Evolutionary conservation across 805 yeast species (phyloP).

Genomic region (Kregervanrija fluxuum): DNA sequence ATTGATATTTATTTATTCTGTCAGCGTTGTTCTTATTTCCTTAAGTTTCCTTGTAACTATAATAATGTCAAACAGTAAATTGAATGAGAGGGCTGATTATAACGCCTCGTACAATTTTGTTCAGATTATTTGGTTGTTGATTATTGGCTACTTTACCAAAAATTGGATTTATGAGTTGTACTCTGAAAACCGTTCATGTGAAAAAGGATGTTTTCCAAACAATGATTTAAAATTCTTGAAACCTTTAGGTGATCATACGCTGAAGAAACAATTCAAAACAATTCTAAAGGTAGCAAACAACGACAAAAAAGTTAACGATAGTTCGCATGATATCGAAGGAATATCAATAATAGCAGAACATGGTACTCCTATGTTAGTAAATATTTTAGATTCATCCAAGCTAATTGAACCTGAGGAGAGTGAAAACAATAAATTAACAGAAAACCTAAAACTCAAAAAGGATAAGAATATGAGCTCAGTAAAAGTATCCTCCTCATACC

Average conservation of each 20-base stretch:
- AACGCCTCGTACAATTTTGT: conserved; percentile 1
- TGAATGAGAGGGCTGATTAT: conserved; percentile 3
- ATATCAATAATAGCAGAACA: too few species aligned
- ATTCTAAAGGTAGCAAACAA: not conserved
- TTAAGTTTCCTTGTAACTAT: not conserved
- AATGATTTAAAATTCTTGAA: too few species aligned
- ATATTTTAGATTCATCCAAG: too few species aligned
- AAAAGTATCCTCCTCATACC: too few species aligned
- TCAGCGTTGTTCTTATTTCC: not conserved
- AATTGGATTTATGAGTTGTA: not conserved
- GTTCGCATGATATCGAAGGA: too few species aligned
- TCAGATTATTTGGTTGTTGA: not conserved
- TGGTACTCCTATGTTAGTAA: too few species aligned
- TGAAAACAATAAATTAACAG: too few species aligned
- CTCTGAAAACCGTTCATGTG: too few species aligned
- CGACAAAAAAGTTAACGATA: too few species aligned
- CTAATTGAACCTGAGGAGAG: too few species aligned
- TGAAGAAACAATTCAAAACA: not conserved
- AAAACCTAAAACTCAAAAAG: too few species aligned
- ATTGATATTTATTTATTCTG: not conserved
- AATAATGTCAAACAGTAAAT: not conserved
- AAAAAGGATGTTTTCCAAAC: not conserved
- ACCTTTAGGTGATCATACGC: not conserved
- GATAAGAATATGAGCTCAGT: too few species aligned
- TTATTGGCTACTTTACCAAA: not conserved